phyloP scores from a whole-genome alignment of 805 yeast species.

The Spathaspora girioi region DNA sequence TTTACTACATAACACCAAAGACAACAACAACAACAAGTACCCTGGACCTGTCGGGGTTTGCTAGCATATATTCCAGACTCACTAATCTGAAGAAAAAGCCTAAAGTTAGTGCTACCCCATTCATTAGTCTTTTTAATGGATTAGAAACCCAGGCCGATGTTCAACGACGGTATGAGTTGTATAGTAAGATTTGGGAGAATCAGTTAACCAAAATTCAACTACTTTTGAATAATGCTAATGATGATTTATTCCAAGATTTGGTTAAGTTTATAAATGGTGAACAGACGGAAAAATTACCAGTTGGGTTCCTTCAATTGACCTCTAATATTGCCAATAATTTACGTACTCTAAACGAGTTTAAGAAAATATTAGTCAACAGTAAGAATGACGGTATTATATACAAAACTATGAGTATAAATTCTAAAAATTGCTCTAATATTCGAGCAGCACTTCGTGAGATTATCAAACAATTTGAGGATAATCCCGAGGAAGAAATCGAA shows the following conservation, averaged over 20 bases:
- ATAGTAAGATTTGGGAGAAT: constrained; percentile 22
- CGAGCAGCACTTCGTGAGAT: constrained; percentile 32
- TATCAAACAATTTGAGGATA: constrained; percentile 25
- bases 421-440: constrained; percentile 30
- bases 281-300: constrained; percentile 16
- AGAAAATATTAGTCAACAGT: constrained; percentile 11
- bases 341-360: constrained; percentile 35
- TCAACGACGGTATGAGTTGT: constrained; percentile 19
- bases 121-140: constrained; percentile 19
- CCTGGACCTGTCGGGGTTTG: neutral
- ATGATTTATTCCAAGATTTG: constrained; percentile 25
- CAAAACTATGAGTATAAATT: constrained; percentile 24
- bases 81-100: constrained; percentile 2
- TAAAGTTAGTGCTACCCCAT: constrained; percentile 14
- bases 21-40: constrained; percentile 1
- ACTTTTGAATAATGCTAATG: constrained; percentile 30
- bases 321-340: constrained; percentile 40
- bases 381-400: constrained; percentile 8
- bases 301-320: constrained; percentile 34
- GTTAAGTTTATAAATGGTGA: constrained; percentile 16
- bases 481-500: constrained; percentile 11
- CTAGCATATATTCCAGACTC: neutral
- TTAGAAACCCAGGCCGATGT: constrained; percentile 20
- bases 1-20: constrained; percentile 23
- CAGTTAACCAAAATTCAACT: constrained; percentile 24